Conservation (phyloP, 2,329 filamentous ascomycete genomes). For the Ascochyta fabae region DNA sequence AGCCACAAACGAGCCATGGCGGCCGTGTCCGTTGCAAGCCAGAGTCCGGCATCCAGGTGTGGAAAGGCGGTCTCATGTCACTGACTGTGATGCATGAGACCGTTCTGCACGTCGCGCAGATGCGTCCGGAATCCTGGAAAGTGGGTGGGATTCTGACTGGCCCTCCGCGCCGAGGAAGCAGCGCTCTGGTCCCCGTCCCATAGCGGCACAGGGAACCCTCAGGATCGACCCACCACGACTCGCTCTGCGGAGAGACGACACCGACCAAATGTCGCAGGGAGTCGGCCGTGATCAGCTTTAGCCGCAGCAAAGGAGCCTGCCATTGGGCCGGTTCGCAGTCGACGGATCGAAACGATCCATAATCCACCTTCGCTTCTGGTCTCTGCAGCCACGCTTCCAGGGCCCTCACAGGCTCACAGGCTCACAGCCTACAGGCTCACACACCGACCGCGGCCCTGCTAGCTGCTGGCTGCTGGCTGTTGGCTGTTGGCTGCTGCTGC, state of each 20-base stretch:
- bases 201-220: constrained; percentile 14
- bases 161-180: constrained; percentile 13
- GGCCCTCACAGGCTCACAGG: constrained; percentile 7
- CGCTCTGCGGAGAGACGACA: constrained; percentile 22
- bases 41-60: constrained; percentile 34
- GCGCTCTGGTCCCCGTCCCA: constrained; percentile 6
- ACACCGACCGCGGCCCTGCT: constrained; percentile 16
- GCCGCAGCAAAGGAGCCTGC: constrained; percentile 16
- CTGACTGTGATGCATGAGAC: constrained; percentile 34
- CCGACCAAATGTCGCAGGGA: constrained; percentile 22
- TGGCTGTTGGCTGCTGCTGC: not conserved
- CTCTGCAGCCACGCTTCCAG: constrained; percentile 20
- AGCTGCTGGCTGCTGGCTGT: not conserved
- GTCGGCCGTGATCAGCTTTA: constrained; percentile 23
- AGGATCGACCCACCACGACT: constrained; percentile 16
- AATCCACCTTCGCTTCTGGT: constrained; percentile 14
- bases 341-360: constrained; percentile 20
- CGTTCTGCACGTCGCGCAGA: constrained; percentile 31
- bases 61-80: constrained; percentile 31
- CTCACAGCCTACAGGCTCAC: not conserved
- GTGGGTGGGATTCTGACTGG: constrained; percentile 29
- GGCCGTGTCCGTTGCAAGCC: constrained; percentile 25
- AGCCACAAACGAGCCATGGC: constrained; percentile 27
- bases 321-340: constrained; percentile 19
- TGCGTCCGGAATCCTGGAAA: constrained; percentile 35